A percentile compares a stretch with the other conserved stretches of the same genome.
These are phyloP conservation scores for Trichosporon sp. DNA, from an alignment of 1,284 basidiomycete genomes.

Conservation along the genomic window DNA sequence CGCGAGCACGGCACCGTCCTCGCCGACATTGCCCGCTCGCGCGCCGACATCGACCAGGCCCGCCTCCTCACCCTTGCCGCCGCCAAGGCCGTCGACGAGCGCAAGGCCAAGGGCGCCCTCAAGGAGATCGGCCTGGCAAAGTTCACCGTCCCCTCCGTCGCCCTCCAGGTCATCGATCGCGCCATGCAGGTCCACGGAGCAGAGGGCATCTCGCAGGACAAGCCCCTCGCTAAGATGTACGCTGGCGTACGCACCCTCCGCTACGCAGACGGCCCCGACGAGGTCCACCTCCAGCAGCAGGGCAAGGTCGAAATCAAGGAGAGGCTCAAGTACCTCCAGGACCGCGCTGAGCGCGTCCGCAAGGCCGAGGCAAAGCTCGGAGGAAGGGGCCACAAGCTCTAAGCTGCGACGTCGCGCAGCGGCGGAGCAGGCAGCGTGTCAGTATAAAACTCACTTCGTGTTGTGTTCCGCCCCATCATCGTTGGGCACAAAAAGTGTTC, in stretches of 20 bases:
- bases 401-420: not conserved
- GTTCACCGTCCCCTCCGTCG: constrained; percentile 89
- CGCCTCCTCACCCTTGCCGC: constrained; percentile 85
- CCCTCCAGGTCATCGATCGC: constrained; percentile 78
- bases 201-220: constrained; percentile 89
- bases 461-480: too few relatives aligned
- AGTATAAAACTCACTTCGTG: not conserved
- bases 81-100: constrained; percentile 86
- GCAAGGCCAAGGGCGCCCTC: constrained; percentile 85
- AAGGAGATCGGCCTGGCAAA: constrained; percentile 98
- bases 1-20: constrained; percentile 88
- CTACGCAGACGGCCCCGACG: constrained; percentile 87
- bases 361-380: constrained; percentile 7
- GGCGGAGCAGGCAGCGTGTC: not conserved
- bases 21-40: constrained; percentile 80
- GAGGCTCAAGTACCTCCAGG: constrained; percentile 13
- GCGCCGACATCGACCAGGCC: constrained; percentile 86
- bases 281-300: constrained; percentile 92
- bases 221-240: constrained; percentile 70
- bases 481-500: not conserved
- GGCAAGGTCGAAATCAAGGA: constrained; percentile 72
- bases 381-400: constrained; percentile 4
- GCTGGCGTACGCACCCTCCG: constrained; percentile 78
- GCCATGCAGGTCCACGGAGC: constrained; percentile 93
- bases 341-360: constrained; percentile 12